These are phyloP conservation scores for Metschnikowia picachoensis DNA, from an alignment of 805 yeast species.

Conservation along the genomic window DNA sequence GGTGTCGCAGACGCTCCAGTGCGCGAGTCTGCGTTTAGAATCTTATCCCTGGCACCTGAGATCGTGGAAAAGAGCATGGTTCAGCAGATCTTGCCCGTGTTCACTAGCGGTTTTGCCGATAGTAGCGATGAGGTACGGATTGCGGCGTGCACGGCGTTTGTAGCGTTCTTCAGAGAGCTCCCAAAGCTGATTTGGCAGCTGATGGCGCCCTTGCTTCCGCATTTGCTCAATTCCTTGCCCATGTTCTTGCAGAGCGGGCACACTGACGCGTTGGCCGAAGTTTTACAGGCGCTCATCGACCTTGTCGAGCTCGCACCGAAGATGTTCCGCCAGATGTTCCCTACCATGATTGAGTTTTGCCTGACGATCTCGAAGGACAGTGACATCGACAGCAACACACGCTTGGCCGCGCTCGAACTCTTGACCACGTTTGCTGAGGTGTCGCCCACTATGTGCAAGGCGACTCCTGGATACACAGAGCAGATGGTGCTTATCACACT, in stretches of 20 bases:
- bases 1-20: constrained; percentile 54
- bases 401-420: constrained; percentile 85
- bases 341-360: constrained; percentile 81
- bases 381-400: constrained; percentile 72
- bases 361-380: constrained; percentile 77
- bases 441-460: constrained; percentile 92
- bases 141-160: constrained; percentile 89
- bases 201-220: constrained; percentile 77
- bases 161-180: constrained; percentile 76
- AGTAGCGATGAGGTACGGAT: constrained; percentile 77
- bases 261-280: constrained; percentile 77
- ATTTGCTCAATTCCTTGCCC: constrained; percentile 80
- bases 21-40: constrained; percentile 89
- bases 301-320: constrained; percentile 92
- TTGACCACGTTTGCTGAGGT: constrained; percentile 88
- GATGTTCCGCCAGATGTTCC: constrained; percentile 87
- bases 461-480: constrained; percentile 66
- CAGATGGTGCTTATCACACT: constrained; percentile 71
- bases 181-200: constrained; percentile 78
- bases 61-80: constrained; percentile 60
- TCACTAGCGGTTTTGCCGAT: constrained; percentile 80
- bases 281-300: constrained; percentile 86
- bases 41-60: constrained; percentile 80
- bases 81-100: constrained; percentile 58
- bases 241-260: constrained; percentile 75